Evolutionary conservation across 257 asterid species (phyloP).

Genomic region (Solanum habrochaites): DNA sequence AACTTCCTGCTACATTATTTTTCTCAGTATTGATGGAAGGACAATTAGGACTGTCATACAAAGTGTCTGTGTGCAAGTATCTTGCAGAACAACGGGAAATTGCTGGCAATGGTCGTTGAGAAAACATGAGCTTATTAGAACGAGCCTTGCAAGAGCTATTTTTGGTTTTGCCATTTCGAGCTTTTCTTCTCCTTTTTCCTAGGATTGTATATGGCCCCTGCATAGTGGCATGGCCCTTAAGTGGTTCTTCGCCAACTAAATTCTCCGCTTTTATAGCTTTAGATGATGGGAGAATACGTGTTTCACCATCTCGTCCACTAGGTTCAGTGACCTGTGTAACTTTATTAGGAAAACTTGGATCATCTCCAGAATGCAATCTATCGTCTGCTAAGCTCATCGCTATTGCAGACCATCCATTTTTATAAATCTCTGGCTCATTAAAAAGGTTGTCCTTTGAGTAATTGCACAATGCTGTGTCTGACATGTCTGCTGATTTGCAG

Average conservation of each 20-base stretch:
- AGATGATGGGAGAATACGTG: not conserved
- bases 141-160: constrained; percentile 1
- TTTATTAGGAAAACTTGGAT: not conserved
- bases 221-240: not conserved
- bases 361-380: constrained; percentile 8
- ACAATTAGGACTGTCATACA: not conserved
- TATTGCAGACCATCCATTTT: constrained; percentile 14
- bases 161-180: constrained; percentile 10
- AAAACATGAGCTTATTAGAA: not conserved
- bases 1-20: constrained; percentile 1
- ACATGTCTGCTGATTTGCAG: not conserved
- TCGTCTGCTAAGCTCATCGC: constrained; percentile 16
- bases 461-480: constrained; percentile 1
- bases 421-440: constrained; percentile 11
- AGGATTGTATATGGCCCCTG: not conserved
- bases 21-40: not conserved
- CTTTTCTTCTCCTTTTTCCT: constrained; percentile 8
- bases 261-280: constrained; percentile 1
- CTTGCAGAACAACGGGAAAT: constrained; percentile 4
- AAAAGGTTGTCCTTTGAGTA: constrained; percentile 4
- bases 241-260: not conserved
- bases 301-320: not conserved
- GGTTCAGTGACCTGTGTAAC: not conserved
- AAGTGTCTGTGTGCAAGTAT: not conserved
- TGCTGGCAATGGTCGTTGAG: constrained; percentile 1